Percentiles rank a stretch among this genome's conserved stretches.
Conservation (phyloP, 1,139 yeast genomes). For the Taphrina flavorubra region DNA sequence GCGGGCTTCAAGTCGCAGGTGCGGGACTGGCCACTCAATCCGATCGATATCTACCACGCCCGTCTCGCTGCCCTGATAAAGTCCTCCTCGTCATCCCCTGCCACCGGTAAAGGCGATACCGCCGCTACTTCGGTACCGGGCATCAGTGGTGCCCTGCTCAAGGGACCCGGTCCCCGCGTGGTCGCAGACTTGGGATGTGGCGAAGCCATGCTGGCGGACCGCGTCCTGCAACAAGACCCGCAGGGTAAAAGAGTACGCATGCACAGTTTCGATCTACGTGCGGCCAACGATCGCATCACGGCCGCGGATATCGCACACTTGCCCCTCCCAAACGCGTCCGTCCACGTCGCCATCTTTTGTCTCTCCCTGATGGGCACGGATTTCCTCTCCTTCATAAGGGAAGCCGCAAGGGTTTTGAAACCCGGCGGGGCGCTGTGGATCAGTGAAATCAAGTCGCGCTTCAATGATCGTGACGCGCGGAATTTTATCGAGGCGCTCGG, state of each 20-base stretch:
- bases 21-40: constrained; percentile 97
- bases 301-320: constrained; percentile 94
- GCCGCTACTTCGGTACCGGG: too few relatives aligned
- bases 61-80: constrained; percentile 63
- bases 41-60: constrained; percentile 83
- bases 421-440: constrained; percentile 96
- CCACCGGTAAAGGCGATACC: too few relatives aligned
- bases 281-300: constrained; percentile 83
- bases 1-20: constrained; percentile 94
- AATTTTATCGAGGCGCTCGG: constrained; percentile 82
- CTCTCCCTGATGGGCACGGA: constrained; percentile 97
- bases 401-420: constrained; percentile 82
- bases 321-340: constrained; percentile 77
- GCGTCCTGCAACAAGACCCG: constrained; percentile 50
- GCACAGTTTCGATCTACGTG: constrained; percentile 88
- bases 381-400: constrained; percentile 85
- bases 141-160: background rate
- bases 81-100: constrained; percentile 28
- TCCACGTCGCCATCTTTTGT: constrained; percentile 86
- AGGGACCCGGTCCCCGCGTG: constrained; percentile 49
- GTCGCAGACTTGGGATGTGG: constrained; percentile 99
- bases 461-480: constrained; percentile 63
- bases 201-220: constrained; percentile 73
- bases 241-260: constrained; percentile 59
- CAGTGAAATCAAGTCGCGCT: constrained; percentile 93